Evolutionary conservation across 1,139 yeast species (phyloP).

Genomic region (Diutina sp.): DNA sequence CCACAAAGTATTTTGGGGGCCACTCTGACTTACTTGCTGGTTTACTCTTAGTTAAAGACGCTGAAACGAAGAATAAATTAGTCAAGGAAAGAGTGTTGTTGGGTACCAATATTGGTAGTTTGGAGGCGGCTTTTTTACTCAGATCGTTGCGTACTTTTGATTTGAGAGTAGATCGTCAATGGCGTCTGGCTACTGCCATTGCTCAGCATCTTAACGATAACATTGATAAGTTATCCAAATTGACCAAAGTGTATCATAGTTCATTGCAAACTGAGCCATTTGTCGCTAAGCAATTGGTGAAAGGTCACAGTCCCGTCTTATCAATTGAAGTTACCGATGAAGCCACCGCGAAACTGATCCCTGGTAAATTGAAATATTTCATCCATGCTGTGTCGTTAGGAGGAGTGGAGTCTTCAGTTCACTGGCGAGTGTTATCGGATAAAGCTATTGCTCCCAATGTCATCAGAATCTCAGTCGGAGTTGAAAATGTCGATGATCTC

Average conservation of each 20-base stretch:
- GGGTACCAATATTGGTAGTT: constrained; percentile 69
- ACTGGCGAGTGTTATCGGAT: constrained; percentile 81
- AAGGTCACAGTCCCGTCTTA: constrained; percentile 69
- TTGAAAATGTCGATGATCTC: constrained; percentile 62
- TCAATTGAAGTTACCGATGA: constrained; percentile 41
- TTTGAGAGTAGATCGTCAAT: constrained; percentile 54
- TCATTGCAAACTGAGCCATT: constrained; percentile 59
- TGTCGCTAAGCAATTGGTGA: constrained; percentile 49
- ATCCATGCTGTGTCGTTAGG: constrained; percentile 90
- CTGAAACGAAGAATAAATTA: constrained; percentile 29
- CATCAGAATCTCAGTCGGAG: constrained; percentile 67
- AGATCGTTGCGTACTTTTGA: constrained; percentile 76
- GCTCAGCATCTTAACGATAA: constrained; percentile 47
- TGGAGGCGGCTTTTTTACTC: constrained; percentile 61
- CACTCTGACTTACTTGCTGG: constrained; percentile 91
- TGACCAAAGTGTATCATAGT: constrained; percentile 51
- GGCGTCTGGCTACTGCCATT: constrained; percentile 45
- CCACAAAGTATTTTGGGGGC: constrained; percentile 86
- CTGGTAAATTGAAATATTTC: constrained; percentile 56
- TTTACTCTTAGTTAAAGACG: constrained; percentile 49
- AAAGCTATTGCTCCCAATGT: constrained; percentile 37
- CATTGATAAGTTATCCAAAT: constrained; percentile 29
- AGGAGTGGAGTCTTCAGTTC: constrained; percentile 85
- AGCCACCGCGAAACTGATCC: constrained; percentile 49
- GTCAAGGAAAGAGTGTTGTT: constrained; percentile 49